These are phyloP conservation scores for Zopfochytrium polystomum DNA, from an alignment of 371 early-diverging fungal species.

Conservation along the genomic window DNA sequence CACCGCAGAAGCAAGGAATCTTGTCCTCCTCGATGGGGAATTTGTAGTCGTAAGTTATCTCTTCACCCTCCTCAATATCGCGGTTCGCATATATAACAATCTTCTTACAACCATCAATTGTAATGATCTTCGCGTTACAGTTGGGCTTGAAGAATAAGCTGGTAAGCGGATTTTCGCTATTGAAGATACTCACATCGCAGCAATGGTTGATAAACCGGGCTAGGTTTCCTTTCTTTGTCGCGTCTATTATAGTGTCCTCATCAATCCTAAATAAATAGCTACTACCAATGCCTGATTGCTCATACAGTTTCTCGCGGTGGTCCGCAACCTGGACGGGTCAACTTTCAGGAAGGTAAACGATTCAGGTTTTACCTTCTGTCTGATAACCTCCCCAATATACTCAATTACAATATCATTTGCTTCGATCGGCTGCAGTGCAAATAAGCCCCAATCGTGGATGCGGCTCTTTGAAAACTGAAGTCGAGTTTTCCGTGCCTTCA, in stretches of 20 bases:
- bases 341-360: not conserved
- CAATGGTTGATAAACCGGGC: slow-evolving; percentile 98
- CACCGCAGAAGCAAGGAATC: slow-evolving; percentile 93
- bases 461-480: slow-evolving; percentile 82
- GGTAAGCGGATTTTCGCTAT: not conserved
- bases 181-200: slow-evolving; percentile 69
- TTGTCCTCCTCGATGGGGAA: slow-evolving; percentile 90
- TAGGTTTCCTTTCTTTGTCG: slow-evolving; percentile 95
- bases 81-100: slow-evolving; percentile 65
- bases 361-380: slow-evolving; percentile 63
- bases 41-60: slow-evolving; percentile 99
- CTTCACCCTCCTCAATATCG: slow-evolving; percentile 82
- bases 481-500: slow-evolving; percentile 83
- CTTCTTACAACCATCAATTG: slow-evolving; percentile 73
- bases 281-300: slow-evolving; percentile 85
- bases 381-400: slow-evolving; percentile 97
- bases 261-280: slow-evolving; percentile 96
- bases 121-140: slow-evolving; percentile 90
- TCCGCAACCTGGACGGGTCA: slow-evolving; percentile 90
- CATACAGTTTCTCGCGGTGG: slow-evolving; percentile 89
- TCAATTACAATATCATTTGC: slow-evolving; percentile 94
- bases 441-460: slow-evolving; percentile 97
- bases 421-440: slow-evolving; percentile 87
- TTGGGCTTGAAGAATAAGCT: slow-evolving; percentile 69
- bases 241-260: slow-evolving; percentile 94